A percentile compares a stretch with the other conserved stretches of the same genome.
Evolutionary conservation across 179 eudicot species (phyloP).

Genomic region (Vitellaria paradoxa): DNA sequence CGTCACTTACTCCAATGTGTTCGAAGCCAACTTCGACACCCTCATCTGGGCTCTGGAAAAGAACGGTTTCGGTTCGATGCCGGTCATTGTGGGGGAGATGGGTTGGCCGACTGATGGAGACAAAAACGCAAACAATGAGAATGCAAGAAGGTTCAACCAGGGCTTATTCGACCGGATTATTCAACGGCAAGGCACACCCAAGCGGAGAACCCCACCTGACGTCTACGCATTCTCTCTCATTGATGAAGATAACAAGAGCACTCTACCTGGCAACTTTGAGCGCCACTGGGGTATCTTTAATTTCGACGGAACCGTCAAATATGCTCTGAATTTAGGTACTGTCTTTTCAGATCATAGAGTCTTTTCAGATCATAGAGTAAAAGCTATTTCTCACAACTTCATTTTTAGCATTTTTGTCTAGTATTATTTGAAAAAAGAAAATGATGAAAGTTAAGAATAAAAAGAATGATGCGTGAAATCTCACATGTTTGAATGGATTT

Average conservation of each 20-base stretch:
- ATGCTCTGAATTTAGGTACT: conserved; percentile 43
- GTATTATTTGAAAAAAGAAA: no score
- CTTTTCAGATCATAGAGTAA: no score
- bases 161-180: conserved; percentile 57
- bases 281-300: conserved; percentile 91
- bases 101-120: conserved; percentile 96
- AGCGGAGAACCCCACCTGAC: conserved; percentile 72
- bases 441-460: no score
- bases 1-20: conserved; percentile 67
- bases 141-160: conserved; percentile 80
- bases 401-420: no score
- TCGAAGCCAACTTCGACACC: conserved; percentile 94
- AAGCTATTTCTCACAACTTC: no score
- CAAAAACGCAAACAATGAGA: conserved; percentile 48
- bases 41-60: conserved; percentile 75
- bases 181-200: conserved; percentile 79
- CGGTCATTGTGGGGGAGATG: conserved; percentile 79
- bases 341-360: no score
- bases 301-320: conserved; percentile 71
- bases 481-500: no score
- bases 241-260: conserved; percentile 86
- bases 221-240: conserved; percentile 64
- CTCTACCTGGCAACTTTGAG: conserved; percentile 87
- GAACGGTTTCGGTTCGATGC: conserved; percentile 57
- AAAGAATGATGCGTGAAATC: no score